Evolutionary conservation across 2,329 filamentous ascomycete genomes (phyloP), one percentile per base, ranked within the genome.

Genomic region (Beauveria asiatica): DNA sequence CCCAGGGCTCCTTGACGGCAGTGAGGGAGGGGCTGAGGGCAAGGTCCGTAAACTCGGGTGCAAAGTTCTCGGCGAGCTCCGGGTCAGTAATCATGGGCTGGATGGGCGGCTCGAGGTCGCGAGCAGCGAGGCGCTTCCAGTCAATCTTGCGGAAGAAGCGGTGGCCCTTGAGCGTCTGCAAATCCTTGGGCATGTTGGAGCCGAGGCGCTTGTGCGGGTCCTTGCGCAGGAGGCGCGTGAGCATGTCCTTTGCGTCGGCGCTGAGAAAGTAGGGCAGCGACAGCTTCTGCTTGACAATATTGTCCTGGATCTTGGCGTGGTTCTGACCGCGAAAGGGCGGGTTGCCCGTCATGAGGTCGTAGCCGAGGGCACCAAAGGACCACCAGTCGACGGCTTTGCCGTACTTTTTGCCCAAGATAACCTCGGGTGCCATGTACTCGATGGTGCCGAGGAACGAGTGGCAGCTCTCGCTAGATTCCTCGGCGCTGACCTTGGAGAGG

Each of bases 341-440:
- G 59, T 87, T 87, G 57, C 95, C 94, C 10, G 93, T 97, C 72
- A 99, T 86, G 41, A 99, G 80, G 72, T 99, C 94, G 73, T 87
- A 96, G 39, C 90, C 92, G 50, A 99, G 82, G 3, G 93, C 92
- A 41, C 95, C 94, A 51, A 99, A 87, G 5, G 92, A 96, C 94
- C 94, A 99, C 93, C 93, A 99, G 76, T 99, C 94, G 19, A 97
- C 95, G 1, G 92, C 87, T 73, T 92, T 93, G 69, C 93, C 92
- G 72, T 99, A 99, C 65, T 90, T 87, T 65, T 89, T 86, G 63
- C 92, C 92, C 63, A 87, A 83, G 62, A 99, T 85, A 56, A 99
- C 89, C 75, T 99, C 94, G 1, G 94, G 94, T 0, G 94, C 95
- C 94, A 99, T 99, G 81, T 99, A 99, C 72, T 97, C 94, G 61